Evolutionary conservation across 2,329 filamentous ascomycete genomes (phyloP), one percentile per base, ranked within the genome.

Genomic region (Trichoderma gracile): DNA sequence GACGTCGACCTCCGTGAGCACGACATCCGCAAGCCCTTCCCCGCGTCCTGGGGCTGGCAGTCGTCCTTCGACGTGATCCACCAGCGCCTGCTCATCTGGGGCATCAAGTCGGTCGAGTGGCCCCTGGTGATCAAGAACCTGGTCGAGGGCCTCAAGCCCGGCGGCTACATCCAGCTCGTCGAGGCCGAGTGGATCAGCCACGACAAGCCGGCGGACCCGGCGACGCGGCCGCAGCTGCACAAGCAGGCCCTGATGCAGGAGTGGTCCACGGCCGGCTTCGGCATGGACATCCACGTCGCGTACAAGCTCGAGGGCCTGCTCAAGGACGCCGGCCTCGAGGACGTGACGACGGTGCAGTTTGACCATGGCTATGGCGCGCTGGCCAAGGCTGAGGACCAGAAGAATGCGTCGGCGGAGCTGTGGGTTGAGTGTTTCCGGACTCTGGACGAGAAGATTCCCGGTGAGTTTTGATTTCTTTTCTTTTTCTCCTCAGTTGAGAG

Each of bases 121-220:
- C 25, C 25, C 17, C 10, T 17, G 8, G 49, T 52, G 19, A 23
- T 52, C 19, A 10, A 9, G 8, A 52, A 52, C 19, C 49, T 23
- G 17, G 19, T 52, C 49, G 15, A 21, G 19, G 23, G 17, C 19
- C 49, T 52, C 19, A 23, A 27, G 23, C 49, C 49, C n/a, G 49
- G 49, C 17, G 49, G 49, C 49, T 52, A 52, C 49, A 52, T 52
- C 23, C 49, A 52, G 21, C 49, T 52, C 12, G 49, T 52, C 23
- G 49, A 52, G 25, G 49, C 49, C 23, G 49, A 52, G 49, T 52
- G 49, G 49, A 27, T 52, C 17, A 27, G 27, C 23, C 17, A 17
- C 15, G 19, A 52, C 10, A 15, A 12, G 23, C 49, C 49, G n/a
- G 19, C 25, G 15, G 49, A 52, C 49, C 15, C n/a, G 17, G 25